Evolutionary conservation across 2,329 filamentous ascomycete species (phyloP), one percentile per base, ranked within the genome.

Genomic region (Fusarium ramigenum): DNA sequence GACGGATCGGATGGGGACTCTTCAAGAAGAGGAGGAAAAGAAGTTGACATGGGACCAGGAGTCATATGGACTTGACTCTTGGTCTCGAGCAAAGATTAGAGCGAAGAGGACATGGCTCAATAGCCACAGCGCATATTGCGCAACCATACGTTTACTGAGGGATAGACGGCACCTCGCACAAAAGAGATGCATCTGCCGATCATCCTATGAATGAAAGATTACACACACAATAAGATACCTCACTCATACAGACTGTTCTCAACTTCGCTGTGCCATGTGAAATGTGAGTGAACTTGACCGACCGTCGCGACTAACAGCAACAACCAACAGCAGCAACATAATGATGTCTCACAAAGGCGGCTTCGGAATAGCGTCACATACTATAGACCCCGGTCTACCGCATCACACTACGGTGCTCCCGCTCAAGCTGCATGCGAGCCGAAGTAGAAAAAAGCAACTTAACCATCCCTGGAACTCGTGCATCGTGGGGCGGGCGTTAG

Each of bases 71-170:
- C 25, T 72, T 71, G 57, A 65, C 25, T 59, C 60, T 30, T 7
- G 44, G 15, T 37, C 44, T 15, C n/a, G 19, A 52, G 30, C 42
- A 44, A 66, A 72, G 56, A 69, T 44, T 72, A 74, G 71, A 74
- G 60, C 52, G 53, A 56, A 74, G 58, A 67, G 44, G 62, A 71
- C 10, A 68, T 69, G 71, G 71, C 71, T 72, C 63, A 34, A 66
- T 66, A 68, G 68, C 66, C 67, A 74, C 57, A 53, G 72, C 72
- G 71, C 60, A 65, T 47, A 63, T 52, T 40, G 70, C 70, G 70
- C 70, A 71, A 54, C 64, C 50, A 74, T 74, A 74, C 71, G 71
- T 74, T 73, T 65, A 65, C 60, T 59, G 60, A 74, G 63, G 71
- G 67, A 74, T 44, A 72, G 63, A 74, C 53, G 63, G 71, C 60